phyloP scores from a whole-genome alignment of 768 basidiomycete species.

The Galerina marginata region DNA sequence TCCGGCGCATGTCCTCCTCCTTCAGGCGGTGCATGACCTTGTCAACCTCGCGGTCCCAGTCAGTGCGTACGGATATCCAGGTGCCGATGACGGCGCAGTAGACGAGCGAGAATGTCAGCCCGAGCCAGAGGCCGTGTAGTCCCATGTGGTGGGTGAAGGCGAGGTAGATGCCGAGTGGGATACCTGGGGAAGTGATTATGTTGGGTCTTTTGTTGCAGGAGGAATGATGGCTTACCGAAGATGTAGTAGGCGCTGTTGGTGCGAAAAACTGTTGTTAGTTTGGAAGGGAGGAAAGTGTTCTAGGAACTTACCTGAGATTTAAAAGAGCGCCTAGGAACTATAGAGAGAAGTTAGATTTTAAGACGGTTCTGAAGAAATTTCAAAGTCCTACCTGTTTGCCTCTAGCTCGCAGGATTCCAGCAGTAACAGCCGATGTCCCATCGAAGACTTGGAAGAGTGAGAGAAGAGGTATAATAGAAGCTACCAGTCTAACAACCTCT shows the following conservation, averaged over 20 bases:
- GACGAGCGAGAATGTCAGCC: constrained; percentile 71
- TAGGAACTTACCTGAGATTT: constrained; percentile 63
- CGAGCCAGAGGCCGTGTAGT: constrained; percentile 84
- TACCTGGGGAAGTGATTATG: constrained; percentile 44
- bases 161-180: constrained; percentile 83
- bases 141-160: constrained; percentile 63
- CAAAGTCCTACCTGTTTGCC: constrained; percentile 66
- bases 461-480: constrained; percentile 75
- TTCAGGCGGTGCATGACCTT: constrained; percentile 62
- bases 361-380: not conserved
- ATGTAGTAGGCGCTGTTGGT: constrained; percentile 73
- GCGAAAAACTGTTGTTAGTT: not conserved
- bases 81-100: constrained; percentile 62
- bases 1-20: constrained; percentile 43
- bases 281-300: not conserved
- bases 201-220: not conserved
- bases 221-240: constrained; percentile 45
- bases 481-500: constrained; percentile 66
- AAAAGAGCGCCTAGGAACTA: constrained; percentile 77
- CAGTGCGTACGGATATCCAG: constrained; percentile 56
- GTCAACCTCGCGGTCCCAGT: constrained; percentile 74
- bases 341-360: not conserved
- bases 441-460: constrained; percentile 89
- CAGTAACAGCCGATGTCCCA: constrained; percentile 66
- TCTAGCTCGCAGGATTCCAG: constrained; percentile 81